Conservation (phyloP, 2,329 filamentous ascomycete species). For the Mycogone perniciosa region DNA sequence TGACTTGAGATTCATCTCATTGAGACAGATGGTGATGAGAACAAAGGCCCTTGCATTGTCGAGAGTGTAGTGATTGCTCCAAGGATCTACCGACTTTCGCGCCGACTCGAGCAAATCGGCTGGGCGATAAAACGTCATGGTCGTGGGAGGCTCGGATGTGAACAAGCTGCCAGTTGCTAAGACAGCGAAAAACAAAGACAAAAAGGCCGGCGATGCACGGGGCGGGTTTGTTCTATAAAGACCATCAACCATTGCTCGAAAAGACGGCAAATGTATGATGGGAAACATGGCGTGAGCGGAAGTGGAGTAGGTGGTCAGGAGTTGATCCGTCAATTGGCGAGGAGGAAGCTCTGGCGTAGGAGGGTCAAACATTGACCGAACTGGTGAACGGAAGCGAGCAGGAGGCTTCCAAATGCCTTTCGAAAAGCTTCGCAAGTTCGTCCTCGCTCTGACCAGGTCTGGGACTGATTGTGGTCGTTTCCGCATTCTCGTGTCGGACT, state of each 20-base stretch:
- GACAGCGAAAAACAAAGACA: constrained; percentile 74
- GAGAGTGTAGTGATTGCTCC: constrained; percentile 70
- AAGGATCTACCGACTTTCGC: constrained; percentile 66
- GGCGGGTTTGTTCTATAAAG: constrained; percentile 64
- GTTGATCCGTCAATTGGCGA: constrained; percentile 60
- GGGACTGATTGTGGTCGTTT: constrained; percentile 55
- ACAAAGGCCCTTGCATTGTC: constrained; percentile 69
- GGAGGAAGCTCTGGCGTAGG: constrained; percentile 62
- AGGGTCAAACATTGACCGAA: constrained; percentile 44
- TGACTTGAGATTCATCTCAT: constrained; percentile 80
- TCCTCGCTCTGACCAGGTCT: constrained; percentile 65
- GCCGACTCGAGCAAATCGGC: constrained; percentile 66
- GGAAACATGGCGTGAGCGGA: constrained; percentile 77
- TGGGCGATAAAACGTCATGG: constrained; percentile 46
- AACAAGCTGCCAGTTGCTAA: constrained; percentile 79
- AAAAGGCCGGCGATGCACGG: constrained; percentile 59
- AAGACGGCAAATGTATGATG: constrained; percentile 81
- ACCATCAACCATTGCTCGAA: constrained; percentile 67
- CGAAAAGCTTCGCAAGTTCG: constrained; percentile 66
- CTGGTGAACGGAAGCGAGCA: constrained; percentile 53
- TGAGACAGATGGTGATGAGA: constrained; percentile 70
- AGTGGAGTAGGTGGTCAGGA: constrained; percentile 69
- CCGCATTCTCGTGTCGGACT: constrained; percentile 58
- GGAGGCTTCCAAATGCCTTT: constrained; percentile 77
- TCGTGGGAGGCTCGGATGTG: constrained; percentile 46